Evolutionary conservation across 2,329 filamentous ascomycete genomes (phyloP).

Genomic region (Sclerotinia glacialis): DNA sequence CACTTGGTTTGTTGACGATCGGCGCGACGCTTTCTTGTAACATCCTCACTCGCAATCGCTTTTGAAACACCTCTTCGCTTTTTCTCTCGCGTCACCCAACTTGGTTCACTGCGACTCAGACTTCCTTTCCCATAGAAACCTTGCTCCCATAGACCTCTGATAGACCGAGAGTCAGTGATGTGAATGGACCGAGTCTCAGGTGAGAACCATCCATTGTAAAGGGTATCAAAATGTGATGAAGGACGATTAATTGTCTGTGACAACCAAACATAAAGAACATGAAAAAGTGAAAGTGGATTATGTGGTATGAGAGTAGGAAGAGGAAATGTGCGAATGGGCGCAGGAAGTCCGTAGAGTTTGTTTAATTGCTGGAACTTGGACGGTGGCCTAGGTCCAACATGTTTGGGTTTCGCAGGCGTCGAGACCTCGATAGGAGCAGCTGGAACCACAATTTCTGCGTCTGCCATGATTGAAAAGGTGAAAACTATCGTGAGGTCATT

Average conservation of each 20-base stretch:
- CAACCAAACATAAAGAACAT: slow-evolving; percentile 74
- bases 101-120: slow-evolving; percentile 90
- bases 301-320: slow-evolving; percentile 85
- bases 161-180: slow-evolving; percentile 70
- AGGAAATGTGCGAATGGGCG: slow-evolving; percentile 78
- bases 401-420: slow-evolving; percentile 21
- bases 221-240: slow-evolving; percentile 58
- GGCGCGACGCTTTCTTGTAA: slow-evolving; percentile 71
- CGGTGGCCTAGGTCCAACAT: slow-evolving; percentile 27
- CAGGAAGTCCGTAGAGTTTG: slow-evolving; percentile 76
- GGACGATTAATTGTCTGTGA: slow-evolving; percentile 67
- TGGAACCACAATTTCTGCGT: slow-evolving; percentile 24
- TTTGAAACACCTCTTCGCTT: slow-evolving; percentile 63
- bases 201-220: slow-evolving; percentile 78
- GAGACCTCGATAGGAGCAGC: slow-evolving; percentile 16
- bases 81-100: slow-evolving; percentile 83
- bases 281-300: slow-evolving; percentile 84
- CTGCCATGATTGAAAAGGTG: slow-evolving; percentile 32
- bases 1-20: slow-evolving; percentile 84
- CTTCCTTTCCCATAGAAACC: slow-evolving; percentile 96
- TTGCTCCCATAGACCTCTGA: slow-evolving; percentile 87
- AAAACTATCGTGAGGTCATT: slow-evolving; percentile 33
- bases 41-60: slow-evolving; percentile 74
- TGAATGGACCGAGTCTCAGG: slow-evolving; percentile 77
- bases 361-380: slow-evolving; percentile 50